These are phyloP conservation scores for Niebla homalea DNA, from an alignment of 495 filamentous ascomycete species.

Conservation along the genomic window DNA sequence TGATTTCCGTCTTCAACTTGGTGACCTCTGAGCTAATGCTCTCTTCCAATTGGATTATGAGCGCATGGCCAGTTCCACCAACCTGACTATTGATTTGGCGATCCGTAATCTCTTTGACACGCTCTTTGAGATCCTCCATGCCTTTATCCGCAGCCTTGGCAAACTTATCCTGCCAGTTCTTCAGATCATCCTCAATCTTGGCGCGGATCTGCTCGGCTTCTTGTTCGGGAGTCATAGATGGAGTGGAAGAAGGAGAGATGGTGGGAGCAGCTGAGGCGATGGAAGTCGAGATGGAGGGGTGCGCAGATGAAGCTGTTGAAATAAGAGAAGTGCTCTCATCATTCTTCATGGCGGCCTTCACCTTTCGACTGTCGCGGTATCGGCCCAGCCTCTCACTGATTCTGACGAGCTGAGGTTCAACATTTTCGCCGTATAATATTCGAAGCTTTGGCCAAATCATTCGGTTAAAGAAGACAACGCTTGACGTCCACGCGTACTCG, in stretches of 20 bases:
- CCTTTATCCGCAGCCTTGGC: slow-evolving; percentile 69
- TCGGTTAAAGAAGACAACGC: slow-evolving; percentile 52
- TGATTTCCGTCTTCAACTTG: slow-evolving; percentile 53
- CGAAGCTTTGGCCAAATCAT: slow-evolving; percentile 68
- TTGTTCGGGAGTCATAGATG: slow-evolving; percentile 27
- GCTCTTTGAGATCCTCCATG: slow-evolving; percentile 50
- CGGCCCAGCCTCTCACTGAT: slow-evolving; percentile 82
- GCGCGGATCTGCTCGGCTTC: slow-evolving; percentile 43
- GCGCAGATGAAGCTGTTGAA: slow-evolving; percentile 14
- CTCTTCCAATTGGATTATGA: slow-evolving; percentile 55
- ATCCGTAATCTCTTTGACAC: slow-evolving; percentile 66
- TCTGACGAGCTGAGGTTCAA: slow-evolving; percentile 86
- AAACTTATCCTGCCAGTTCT: slow-evolving; percentile 76
- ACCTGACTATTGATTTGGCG: slow-evolving; percentile 53
- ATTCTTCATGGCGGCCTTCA: slow-evolving; percentile 45
- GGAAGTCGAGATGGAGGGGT: slow-evolving; percentile 21
- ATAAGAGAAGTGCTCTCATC: slow-evolving; percentile 6
- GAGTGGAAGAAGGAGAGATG: slow-evolving; percentile 17
- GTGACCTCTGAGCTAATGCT: slow-evolving; percentile 47
- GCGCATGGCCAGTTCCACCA: slow-evolving; percentile 50
- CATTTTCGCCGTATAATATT: slow-evolving; percentile 73
- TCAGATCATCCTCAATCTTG: slow-evolving; percentile 64
- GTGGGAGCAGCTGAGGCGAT: slow-evolving; percentile 17
- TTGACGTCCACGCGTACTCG: slow-evolving; percentile 52
- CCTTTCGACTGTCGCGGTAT: slow-evolving; percentile 55